These are phyloP conservation scores for Cladosporium sp. DNA, from an alignment of 2,329 filamentous ascomycete genomes.

Conservation along the genomic window DNA sequence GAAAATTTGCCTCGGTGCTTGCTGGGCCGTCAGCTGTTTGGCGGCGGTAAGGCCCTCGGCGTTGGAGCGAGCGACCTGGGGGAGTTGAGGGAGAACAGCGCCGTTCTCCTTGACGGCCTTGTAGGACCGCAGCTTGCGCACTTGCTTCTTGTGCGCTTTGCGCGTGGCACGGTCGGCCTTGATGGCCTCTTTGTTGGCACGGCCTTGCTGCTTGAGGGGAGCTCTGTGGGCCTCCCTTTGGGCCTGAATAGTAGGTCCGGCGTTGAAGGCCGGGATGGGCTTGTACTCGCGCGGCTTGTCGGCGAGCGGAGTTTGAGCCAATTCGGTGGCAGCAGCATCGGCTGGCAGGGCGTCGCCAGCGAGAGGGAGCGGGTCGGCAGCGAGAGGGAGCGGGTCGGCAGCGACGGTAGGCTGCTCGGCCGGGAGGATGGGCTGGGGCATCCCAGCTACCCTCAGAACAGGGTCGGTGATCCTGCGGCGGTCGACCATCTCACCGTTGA, in stretches of 20 bases:
- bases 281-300: not conserved
- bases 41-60: not conserved
- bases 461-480: constrained; percentile 4
- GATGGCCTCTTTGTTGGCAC: not conserved
- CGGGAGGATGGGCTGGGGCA: not conserved
- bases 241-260: not conserved
- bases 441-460: not conserved
- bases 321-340: not conserved
- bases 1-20: not conserved
- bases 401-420: not conserved
- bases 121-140: constrained; percentile 6
- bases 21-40: not conserved
- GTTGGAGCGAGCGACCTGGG: not conserved
- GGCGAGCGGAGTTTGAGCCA: not conserved
- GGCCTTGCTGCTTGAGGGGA: not conserved
- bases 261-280: not conserved
- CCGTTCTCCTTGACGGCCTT: not conserved
- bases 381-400: not conserved
- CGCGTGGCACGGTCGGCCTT: not conserved
- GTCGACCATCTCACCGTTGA: not conserved
- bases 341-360: not conserved
- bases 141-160: not conserved
- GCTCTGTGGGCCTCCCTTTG: not conserved
- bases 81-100: not conserved
- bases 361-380: not conserved